These are phyloP conservation scores for Solanum etuberosum DNA, from an alignment of 257 asterid genomes.

Conservation along the genomic window DNA sequence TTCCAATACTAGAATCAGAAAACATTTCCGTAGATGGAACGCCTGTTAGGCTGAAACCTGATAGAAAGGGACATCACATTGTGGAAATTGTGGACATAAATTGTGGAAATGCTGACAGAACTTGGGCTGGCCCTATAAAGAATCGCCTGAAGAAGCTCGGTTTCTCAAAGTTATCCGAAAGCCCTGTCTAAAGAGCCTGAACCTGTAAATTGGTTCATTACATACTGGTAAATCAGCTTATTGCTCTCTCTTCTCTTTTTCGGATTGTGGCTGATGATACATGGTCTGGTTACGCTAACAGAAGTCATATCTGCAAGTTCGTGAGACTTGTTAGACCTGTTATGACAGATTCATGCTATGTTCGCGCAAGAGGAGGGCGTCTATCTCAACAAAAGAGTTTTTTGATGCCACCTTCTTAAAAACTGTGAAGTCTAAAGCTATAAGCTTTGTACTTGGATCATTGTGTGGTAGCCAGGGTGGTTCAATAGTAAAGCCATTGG, in stretches of 20 bases:
- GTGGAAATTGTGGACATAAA: constrained; percentile 14
- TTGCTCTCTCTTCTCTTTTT: constrained; percentile 33
- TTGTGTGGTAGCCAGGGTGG: no score
- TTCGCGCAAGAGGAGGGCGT: no score
- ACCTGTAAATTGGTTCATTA: constrained; percentile 13
- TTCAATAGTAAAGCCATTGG: no score
- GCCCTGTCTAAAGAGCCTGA: not conserved
- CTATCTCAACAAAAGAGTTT: no score
- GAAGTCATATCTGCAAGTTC: constrained; percentile 13
- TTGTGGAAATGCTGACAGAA: constrained; percentile 4
- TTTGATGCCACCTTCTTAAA: no score
- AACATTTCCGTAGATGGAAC: not conserved
- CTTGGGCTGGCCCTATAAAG: not conserved
- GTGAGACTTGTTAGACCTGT: not conserved
- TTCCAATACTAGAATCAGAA: constrained; percentile 16
- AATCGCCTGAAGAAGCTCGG: constrained; percentile 10
- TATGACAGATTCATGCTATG: not conserved
- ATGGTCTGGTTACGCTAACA: constrained; percentile 3
- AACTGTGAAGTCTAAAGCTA: no score
- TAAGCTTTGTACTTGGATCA: no score
- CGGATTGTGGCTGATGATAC: constrained; percentile 16
- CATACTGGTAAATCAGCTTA: constrained; percentile 20
- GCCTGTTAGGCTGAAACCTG: not conserved
- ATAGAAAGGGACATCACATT: not conserved
- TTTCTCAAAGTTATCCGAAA: constrained; percentile 11